Percentiles rank a stretch among this genome's conserved stretches.
Evolutionary conservation across 225 moss, liverwort and hornwort genomes (phyloP).

Genomic region (Anthoceros angustus): DNA sequence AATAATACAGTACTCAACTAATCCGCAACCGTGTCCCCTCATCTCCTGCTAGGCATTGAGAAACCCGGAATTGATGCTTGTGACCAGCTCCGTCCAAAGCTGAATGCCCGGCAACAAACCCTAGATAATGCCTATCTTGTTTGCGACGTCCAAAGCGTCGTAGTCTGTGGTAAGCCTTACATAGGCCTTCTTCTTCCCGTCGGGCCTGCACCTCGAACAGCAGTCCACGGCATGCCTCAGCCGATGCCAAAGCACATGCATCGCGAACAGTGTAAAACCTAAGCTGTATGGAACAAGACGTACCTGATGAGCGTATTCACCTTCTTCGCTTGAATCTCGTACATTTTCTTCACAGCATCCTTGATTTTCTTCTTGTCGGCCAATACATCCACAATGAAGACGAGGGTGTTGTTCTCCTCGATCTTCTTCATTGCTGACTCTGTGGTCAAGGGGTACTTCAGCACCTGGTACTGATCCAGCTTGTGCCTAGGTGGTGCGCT

Average conservation of each 20-base stretch:
- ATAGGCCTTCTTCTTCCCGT: slow-evolving; percentile 72
- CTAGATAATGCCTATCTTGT: slow-evolving; percentile 79
- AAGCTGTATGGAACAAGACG: background rate
- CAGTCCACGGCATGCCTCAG: background rate
- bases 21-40: no score
- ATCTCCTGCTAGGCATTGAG: no score
- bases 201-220: slow-evolving; percentile 27
- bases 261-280: background rate
- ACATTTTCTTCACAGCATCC: slow-evolving; percentile 81
- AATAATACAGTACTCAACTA: no score
- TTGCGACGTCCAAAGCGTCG: slow-evolving; percentile 78
- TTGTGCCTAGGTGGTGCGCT: no score
- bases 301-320: slow-evolving; percentile 79
- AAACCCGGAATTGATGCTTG: no score
- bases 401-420: slow-evolving; percentile 75
- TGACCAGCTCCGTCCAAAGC: no score
- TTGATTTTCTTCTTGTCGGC: slow-evolving; percentile 80
- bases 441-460: no score
- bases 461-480: no score
- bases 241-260: background rate
- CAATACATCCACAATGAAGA: slow-evolving; percentile 70
- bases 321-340: slow-evolving; percentile 87
- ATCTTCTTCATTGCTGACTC: slow-evolving; percentile 95
- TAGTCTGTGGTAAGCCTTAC: slow-evolving; percentile 70
- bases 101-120: no score